phyloP scores from a whole-genome alignment of 2,329 filamentous ascomycete genomes.

The Calonectria naviculata region DNA sequence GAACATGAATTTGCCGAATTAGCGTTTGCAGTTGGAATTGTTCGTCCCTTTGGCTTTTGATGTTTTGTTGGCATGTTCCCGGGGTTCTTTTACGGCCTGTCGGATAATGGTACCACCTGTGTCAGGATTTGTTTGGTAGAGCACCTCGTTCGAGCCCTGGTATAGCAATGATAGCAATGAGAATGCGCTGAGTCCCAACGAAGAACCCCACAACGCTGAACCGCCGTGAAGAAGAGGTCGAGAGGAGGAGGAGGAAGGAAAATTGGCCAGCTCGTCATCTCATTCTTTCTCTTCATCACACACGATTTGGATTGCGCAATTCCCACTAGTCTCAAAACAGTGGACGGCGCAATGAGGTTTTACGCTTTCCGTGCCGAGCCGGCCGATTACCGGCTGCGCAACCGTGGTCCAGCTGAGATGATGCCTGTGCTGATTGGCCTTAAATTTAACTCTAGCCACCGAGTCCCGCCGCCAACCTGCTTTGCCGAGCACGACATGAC shows the following conservation, averaged over 20 bases:
- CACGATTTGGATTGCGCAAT: constrained; percentile 7
- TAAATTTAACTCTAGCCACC: neutral
- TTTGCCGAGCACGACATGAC: neutral
- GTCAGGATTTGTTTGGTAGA: neutral
- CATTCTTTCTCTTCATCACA: constrained; percentile 1
- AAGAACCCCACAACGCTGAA: constrained; percentile 30
- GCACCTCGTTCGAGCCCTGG: constrained; percentile 11
- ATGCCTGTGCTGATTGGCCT: neutral
- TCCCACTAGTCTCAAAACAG: constrained; percentile 7
- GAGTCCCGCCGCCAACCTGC: constrained; percentile 3
- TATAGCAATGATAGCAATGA: constrained; percentile 32
- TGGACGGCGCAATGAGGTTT: neutral
- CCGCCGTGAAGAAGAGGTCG: constrained; percentile 30
- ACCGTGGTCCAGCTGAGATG: neutral
- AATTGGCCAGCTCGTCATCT: constrained; percentile 7
- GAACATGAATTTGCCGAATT: constrained; percentile 32
- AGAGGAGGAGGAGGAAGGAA: constrained; percentile 21
- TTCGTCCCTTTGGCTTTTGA: constrained; percentile 15
- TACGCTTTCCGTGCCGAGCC: neutral
- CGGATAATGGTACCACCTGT: constrained; percentile 15
- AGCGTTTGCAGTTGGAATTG: constrained; percentile 26
- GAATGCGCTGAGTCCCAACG: constrained; percentile 24
- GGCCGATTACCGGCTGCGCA: neutral
- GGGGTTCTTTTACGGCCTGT: constrained; percentile 9
- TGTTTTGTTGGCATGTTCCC: constrained; percentile 13